A percentile compares a stretch with the other conserved stretches of the same genome.
These are phyloP conservation scores for Penicillium sp. DNA, from an alignment of 2,329 filamentous ascomycete species.

Conservation along the genomic window DNA sequence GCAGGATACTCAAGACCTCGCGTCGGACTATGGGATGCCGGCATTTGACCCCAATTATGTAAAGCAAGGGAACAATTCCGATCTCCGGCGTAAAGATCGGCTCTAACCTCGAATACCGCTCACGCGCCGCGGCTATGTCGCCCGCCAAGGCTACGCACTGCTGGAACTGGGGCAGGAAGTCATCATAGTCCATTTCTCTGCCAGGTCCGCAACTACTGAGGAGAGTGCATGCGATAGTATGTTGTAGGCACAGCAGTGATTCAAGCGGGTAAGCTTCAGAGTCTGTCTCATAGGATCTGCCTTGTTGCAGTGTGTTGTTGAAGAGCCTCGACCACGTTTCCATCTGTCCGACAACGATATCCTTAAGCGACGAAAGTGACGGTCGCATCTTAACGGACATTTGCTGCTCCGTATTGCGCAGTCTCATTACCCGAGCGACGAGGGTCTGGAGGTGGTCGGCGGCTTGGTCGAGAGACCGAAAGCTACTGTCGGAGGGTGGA, in stretches of 20 bases:
- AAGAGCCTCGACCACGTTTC: slow-evolving; percentile 11
- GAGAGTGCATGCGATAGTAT: slow-evolving; percentile 28
- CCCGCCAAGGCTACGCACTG: slow-evolving; percentile 11
- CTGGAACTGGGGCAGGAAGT: slow-evolving; percentile 15
- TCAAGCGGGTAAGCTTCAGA: slow-evolving; percentile 17
- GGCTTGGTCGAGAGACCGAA: slow-evolving; percentile 34
- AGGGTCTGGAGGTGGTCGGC: slow-evolving; percentile 34
- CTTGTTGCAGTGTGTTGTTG: slow-evolving; percentile 2
- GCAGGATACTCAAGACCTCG: slow-evolving; percentile 23
- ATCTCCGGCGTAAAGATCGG: slow-evolving; percentile 37
- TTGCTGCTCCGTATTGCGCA: slow-evolving; percentile 26
- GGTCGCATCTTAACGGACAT: slow-evolving; percentile 7
- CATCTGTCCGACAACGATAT: slow-evolving; percentile 4
- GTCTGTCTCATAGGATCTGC: slow-evolving; percentile 3
- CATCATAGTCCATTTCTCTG: slow-evolving; percentile 17
- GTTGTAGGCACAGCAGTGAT: slow-evolving; percentile 32
- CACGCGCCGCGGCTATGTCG: slow-evolving; percentile 8
- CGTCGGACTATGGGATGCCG: slow-evolving; percentile 35
- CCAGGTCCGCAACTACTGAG: slow-evolving; percentile 24
- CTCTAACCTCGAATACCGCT: slow-evolving; percentile 19
- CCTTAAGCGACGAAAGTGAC: slow-evolving; percentile 1
- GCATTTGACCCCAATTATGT: slow-evolving; percentile 38
- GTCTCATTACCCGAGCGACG: slow-evolving; percentile 29
- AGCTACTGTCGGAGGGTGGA: slow-evolving; percentile 11
- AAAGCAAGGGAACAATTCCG: slow-evolving; percentile 35